A percentile compares a stretch with the other conserved stretches of the same genome.
Conservation (phyloP, 306 rosid species). For the Castanea crenata region DNA sequence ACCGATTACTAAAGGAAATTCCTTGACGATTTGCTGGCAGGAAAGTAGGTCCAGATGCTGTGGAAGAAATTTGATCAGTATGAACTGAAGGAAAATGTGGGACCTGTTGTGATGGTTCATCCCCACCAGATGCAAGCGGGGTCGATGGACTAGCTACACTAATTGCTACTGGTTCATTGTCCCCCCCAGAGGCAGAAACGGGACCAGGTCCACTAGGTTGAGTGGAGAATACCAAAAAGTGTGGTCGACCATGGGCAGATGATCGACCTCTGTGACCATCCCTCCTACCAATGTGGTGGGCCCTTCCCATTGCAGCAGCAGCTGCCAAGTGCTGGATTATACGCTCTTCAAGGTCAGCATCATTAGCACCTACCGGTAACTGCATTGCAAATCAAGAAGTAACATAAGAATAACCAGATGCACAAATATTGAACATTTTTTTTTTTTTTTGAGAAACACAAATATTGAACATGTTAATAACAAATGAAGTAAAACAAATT, state of each 20-base stretch:
- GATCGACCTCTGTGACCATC: constrained; percentile 53
- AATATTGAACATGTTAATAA: constrained; percentile 2
- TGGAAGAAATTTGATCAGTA: constrained; percentile 41
- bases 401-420: constrained; percentile 14
- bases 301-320: constrained; percentile 81
- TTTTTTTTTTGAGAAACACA: not conserved
- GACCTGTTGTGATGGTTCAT: constrained; percentile 43
- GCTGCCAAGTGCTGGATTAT: constrained; percentile 89
- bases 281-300: constrained; percentile 58
- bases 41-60: constrained; percentile 39
- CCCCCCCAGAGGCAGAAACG: constrained; percentile 38
- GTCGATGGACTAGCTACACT: constrained; percentile 47
- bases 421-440: not conserved
- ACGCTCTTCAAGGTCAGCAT: constrained; percentile 64
- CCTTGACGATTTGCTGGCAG: constrained; percentile 43
- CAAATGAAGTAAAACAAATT: constrained; percentile 17
- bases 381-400: constrained; percentile 25
- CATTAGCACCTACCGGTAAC: constrained; percentile 55
- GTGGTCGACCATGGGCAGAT: constrained; percentile 62
- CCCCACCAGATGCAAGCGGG: constrained; percentile 41
- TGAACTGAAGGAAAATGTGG: constrained; percentile 33
- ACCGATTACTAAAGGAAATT: constrained; percentile 44
- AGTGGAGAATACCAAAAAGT: constrained; percentile 48
- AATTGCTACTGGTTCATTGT: constrained; percentile 41
- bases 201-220: constrained; percentile 44